Evolutionary conservation across 306 rosid species (phyloP).

Genomic region (Amphicarpaea edgeworthii): DNA sequence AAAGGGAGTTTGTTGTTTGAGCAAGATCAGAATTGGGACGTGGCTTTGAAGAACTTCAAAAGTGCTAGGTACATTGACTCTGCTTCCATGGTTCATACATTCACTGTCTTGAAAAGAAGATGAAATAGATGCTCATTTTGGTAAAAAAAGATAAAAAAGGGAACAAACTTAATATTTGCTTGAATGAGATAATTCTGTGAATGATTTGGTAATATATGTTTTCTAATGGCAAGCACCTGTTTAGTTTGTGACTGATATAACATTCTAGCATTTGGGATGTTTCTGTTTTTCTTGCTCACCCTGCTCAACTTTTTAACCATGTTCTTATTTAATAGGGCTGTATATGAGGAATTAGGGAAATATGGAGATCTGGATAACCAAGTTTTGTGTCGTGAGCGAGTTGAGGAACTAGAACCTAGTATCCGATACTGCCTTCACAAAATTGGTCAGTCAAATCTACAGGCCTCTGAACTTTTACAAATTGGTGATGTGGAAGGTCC

Average conservation of each 20-base stretch:
- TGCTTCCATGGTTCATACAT: conserved; percentile 28
- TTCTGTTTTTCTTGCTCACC: conserved; percentile 25
- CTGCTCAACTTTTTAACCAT: conserved; percentile 26
- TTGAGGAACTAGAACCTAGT: conserved; percentile 98
- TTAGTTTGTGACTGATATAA: conserved; percentile 21
- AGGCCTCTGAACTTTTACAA: conserved; percentile 88
- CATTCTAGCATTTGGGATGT: conserved; percentile 33
- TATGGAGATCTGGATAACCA: conserved; percentile 97
- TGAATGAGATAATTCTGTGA: conserved; percentile 28
- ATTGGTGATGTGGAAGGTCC: conserved; percentile 99
- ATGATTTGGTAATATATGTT: conserved; percentile 24
- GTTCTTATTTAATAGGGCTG: conserved; percentile 67
- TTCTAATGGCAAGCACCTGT: conserved; percentile 28
- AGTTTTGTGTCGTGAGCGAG: conserved; percentile 93
- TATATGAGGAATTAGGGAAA: conserved; percentile 94
- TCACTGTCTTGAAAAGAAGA: conserved; percentile 29
- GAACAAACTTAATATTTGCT: conserved; percentile 28
- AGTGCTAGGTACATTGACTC: conserved; percentile 80
- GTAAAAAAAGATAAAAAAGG: background rate
- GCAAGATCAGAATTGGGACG: conserved; percentile 95
- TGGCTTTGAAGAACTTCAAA: conserved; percentile 89
- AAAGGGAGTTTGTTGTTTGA: conserved; percentile 95
- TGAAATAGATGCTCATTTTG: background rate
- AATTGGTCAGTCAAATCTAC: conserved; percentile 89
- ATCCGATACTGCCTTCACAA: conserved; percentile 93